These are phyloP conservation scores for Hypoxylon sp. DNA, from an alignment of 2,329 filamentous ascomycete genomes.

Conservation along the genomic window DNA sequence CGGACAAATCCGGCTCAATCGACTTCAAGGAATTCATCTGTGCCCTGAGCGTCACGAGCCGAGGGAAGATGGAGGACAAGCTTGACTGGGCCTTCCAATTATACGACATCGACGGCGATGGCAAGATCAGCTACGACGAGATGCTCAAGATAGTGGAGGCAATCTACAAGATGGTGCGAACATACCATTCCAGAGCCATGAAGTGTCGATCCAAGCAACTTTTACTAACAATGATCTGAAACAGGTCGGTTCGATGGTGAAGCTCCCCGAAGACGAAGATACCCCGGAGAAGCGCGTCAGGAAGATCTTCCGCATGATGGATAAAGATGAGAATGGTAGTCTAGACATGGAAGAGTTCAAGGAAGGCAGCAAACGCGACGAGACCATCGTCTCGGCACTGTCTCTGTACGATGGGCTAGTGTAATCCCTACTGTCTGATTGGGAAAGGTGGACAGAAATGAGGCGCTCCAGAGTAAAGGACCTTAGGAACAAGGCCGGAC, in stretches of 20 bases:
- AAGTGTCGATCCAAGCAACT: background rate
- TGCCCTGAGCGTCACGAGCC: conserved; percentile 94
- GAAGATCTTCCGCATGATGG: conserved; percentile 99
- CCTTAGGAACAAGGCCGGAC: conserved; percentile 19
- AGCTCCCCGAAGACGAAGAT: conserved; percentile 97
- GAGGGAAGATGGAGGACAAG: conserved; percentile 99
- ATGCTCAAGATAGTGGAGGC: conserved; percentile 99
- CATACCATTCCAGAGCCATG: conserved; percentile 1
- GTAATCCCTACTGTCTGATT: conserved; percentile 57
- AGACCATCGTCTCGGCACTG: conserved; percentile 97
- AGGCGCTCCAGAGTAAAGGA: conserved; percentile 28
- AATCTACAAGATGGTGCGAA: conserved; percentile 97
- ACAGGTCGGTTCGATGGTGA: conserved; percentile 98
- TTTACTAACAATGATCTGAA: conserved; percentile 31
- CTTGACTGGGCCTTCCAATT: conserved; percentile 99
- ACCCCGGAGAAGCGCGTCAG: conserved; percentile 97
- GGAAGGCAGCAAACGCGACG: conserved; percentile 97
- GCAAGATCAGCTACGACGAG: conserved; percentile 99
- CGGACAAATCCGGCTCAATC: conserved; percentile 96
- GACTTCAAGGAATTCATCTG: conserved; percentile 99
- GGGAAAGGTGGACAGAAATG: conserved; percentile 18
- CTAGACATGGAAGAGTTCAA: conserved; percentile 99
- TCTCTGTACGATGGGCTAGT: conserved; percentile 97
- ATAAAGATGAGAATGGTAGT: conserved; percentile 99
- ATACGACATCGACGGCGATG: conserved; percentile 98